A percentile compares a stretch with the other conserved stretches of the same genome.
These are phyloP conservation scores for Xylaria sp. DNA, from an alignment of 2,329 filamentous ascomycete genomes.

Conservation along the genomic window DNA sequence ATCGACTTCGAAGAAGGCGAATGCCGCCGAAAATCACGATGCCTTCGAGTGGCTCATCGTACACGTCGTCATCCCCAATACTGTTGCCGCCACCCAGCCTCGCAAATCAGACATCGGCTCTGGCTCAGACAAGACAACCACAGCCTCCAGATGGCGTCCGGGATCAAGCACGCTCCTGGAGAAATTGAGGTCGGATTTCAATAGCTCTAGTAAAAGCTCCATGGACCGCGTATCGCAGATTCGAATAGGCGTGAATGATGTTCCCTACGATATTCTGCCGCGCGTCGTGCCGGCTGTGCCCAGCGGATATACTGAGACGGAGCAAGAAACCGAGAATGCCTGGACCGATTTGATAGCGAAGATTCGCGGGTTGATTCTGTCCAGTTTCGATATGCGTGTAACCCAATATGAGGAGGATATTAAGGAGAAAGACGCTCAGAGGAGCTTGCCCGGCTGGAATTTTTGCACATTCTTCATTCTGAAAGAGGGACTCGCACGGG, in stretches of 20 bases:
- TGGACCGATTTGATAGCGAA: constrained; percentile 88
- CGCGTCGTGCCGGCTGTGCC: constrained; percentile 72
- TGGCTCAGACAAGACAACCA: constrained; percentile 66
- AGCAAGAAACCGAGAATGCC: constrained; percentile 81
- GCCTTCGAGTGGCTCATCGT: constrained; percentile 96
- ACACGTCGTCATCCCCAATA: constrained; percentile 91
- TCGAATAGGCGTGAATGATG: constrained; percentile 77
- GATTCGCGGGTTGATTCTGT: constrained; percentile 86
- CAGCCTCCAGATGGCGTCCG: constrained; percentile 79
- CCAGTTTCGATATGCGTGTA: constrained; percentile 90
- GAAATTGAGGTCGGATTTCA: constrained; percentile 91
- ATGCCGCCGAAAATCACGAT: constrained; percentile 89
- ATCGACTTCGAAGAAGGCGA: constrained; percentile 67
- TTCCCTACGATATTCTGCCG: constrained; percentile 72
- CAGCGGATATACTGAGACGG: constrained; percentile 74
- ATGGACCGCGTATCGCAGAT: constrained; percentile 87
- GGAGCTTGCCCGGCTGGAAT: constrained; percentile 93
- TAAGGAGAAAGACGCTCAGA: constrained; percentile 89
- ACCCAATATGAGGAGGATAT: constrained; percentile 98
- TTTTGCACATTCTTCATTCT: constrained; percentile 99
- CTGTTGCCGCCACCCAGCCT: constrained; percentile 81
- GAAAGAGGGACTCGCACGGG: constrained; percentile 92
- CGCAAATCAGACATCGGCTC: constrained; percentile 66
- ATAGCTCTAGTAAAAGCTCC: constrained; percentile 74
- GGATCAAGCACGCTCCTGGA: constrained; percentile 86